Evolutionary conservation across 371 early-diverging fungal genomes (phyloP).

Genomic region (Mortierella sp.): DNA sequence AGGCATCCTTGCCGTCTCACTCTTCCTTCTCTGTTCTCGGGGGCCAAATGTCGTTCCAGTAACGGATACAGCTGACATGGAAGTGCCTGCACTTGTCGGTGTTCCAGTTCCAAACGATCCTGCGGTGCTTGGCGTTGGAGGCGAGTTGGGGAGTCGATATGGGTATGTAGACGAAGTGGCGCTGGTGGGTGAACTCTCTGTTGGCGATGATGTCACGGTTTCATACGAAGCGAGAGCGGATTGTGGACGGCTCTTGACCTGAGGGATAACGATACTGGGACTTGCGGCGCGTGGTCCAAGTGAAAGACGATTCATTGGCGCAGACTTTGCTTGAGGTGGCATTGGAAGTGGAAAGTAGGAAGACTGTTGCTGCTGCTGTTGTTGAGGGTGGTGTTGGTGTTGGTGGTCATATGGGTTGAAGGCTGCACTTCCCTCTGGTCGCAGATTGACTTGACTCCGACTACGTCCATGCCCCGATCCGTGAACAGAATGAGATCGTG

Average conservation of each 20-base stretch:
- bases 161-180: not conserved
- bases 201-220: constrained; percentile 10
- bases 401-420: constrained; percentile 33
- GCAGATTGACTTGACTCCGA: constrained; percentile 28
- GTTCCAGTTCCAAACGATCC: constrained; percentile 20
- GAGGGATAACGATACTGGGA: constrained; percentile 48
- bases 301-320: constrained; percentile 6
- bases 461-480: constrained; percentile 24
- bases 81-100: constrained; percentile 40
- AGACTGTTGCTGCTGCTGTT: constrained; percentile 3
- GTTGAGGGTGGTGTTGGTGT: not conserved
- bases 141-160: constrained; percentile 11
- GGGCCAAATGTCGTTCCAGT: constrained; percentile 3
- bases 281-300: not conserved
- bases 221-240: constrained; percentile 13
- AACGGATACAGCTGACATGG: constrained; percentile 33
- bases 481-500: constrained; percentile 1
- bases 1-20: constrained; percentile 34
- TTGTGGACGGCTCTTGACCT: constrained; percentile 19
- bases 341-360: not conserved
- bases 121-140: constrained; percentile 11
- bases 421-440: constrained; percentile 12
- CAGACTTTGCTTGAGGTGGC: constrained; percentile 4
- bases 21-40: constrained; percentile 29
- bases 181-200: constrained; percentile 30